Evolutionary conservation across 202 grass and related monocot genomes (phyloP), one percentile per base, ranked within the genome.

Genomic region (Panicum virgatum): DNA sequence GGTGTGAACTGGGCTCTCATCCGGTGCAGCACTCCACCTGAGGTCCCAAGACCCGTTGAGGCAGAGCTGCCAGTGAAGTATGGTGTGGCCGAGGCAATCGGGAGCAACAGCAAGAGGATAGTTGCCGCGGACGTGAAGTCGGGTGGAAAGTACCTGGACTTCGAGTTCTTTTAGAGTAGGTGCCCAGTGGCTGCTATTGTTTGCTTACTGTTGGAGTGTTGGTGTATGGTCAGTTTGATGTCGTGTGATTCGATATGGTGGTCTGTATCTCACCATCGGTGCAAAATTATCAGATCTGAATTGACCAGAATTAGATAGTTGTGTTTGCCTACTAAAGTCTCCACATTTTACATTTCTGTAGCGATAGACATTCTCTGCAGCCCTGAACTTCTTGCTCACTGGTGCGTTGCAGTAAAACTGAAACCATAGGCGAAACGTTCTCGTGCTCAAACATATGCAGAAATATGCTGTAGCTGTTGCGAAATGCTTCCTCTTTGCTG

Each of bases 1-100:
- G 96, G 92, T 4, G 96, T 98, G 52, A 98, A 98, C 75, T 98
- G 96, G 96, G 96, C 96, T 14, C 89, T 98, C 44, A 98, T 98
- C 73, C 90, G 96, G 15, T 98, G 96, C 88, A 96, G 92, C 89
- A 96, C 91, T 1, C 96, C 96, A 13, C 96, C 92, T 5, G 92
- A 98, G 45, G 87, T 98, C 29, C 96, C 96, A 2, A 89, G 90
- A 62, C 89, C 92, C 0, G 87, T 92, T 0, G 92, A 93, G 80
- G 86, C 85, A 0, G 89, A 96, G 85, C 87, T 96, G 56, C 88
- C 88, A 0, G 46, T 90, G 44, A 96, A 90, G 77, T 90, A 86
- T 0, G 91, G 84, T 9, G 84, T 76, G 84, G 57, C 84, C 0
- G 88, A 86, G 80, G 75, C 84, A 0, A 63, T 90, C 9, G 84